Percentiles rank a stretch among this genome's conserved stretches.
phyloP scores from a whole-genome alignment of 1,139 yeast genomes.

The Blastobotrys capitulatus region DNA sequence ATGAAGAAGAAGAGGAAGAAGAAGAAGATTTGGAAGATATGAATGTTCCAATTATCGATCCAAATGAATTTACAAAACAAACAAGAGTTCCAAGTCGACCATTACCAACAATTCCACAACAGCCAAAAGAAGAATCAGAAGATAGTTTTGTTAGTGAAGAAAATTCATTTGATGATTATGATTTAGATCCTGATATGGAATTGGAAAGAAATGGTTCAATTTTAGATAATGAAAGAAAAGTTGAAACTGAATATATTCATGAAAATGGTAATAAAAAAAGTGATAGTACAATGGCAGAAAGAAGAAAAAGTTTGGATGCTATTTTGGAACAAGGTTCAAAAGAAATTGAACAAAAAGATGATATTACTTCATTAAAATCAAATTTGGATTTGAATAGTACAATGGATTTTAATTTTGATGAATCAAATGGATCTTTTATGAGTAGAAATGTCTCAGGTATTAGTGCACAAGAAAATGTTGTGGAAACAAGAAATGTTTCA shows the following conservation, averaged over 20 bases:
- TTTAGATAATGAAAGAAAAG: constrained; percentile 31
- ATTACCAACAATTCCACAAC: background rate
- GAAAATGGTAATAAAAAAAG: background rate
- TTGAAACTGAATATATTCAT: constrained; percentile 24
- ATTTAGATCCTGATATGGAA: constrained; percentile 18
- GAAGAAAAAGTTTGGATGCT: constrained; percentile 25
- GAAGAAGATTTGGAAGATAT: constrained; percentile 1
- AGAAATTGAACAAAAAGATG: background rate
- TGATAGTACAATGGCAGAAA: constrained; percentile 25
- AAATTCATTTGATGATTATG: background rate
- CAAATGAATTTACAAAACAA: background rate
- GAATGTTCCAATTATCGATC: background rate
- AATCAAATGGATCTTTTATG: background rate
- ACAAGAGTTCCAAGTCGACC: background rate
- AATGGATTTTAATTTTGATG: background rate
- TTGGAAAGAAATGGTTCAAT: constrained; percentile 29
- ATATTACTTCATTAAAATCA: background rate
- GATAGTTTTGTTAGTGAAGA: background rate
- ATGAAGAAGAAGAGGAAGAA: constrained; percentile 5
- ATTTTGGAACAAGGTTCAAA: constrained; percentile 19
- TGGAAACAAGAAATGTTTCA: background rate
- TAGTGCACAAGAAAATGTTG: background rate
- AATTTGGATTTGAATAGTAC: background rate
- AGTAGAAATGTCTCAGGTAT: background rate
- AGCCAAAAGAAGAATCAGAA: background rate